These are phyloP conservation scores for Picocystis sp. DNA, from an alignment of 163 green algal species.

Conservation along the genomic window DNA sequence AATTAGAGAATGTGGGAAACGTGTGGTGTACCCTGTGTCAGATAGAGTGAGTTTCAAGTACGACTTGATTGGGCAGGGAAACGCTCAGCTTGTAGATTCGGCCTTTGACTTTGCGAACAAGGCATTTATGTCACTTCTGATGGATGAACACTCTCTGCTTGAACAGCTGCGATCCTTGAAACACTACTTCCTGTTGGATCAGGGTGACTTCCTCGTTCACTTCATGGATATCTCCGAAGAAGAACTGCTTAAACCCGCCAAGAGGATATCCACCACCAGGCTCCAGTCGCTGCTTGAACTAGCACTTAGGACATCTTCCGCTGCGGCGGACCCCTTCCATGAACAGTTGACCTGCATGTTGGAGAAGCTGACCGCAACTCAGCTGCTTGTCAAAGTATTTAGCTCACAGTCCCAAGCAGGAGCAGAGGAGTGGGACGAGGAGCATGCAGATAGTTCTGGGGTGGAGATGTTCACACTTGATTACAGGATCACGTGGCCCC, in stretches of 20 bases:
- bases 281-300: conserved; percentile 69
- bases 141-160: conserved; percentile 15
- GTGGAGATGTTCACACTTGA: conserved; percentile 20
- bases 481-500: conserved; percentile 15
- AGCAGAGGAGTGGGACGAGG: too few relatives aligned
- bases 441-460: not conserved
- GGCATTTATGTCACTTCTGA: conserved; percentile 35
- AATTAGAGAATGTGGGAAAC: conserved; percentile 47
- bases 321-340: conserved; percentile 9
- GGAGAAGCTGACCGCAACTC: conserved; percentile 1
- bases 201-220: conserved; percentile 60
- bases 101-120: conserved; percentile 17
- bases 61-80: conserved; percentile 2
- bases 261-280: conserved; percentile 35
- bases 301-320: conserved; percentile 19
- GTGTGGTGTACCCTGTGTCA: conserved; percentile 5
- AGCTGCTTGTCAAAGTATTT: too few relatives aligned
- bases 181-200: conserved; percentile 51
- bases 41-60: conserved; percentile 4
- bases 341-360: conserved; percentile 20
- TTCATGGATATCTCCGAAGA: conserved; percentile 64
- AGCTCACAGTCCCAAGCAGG: too few relatives aligned
- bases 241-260: conserved; percentile 43
- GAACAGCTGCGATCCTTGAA: conserved; percentile 39
- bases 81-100: conserved; percentile 9